Conservation (phyloP, 2,329 filamentous ascomycete species). For the Fusarium vanettenii region DNA sequence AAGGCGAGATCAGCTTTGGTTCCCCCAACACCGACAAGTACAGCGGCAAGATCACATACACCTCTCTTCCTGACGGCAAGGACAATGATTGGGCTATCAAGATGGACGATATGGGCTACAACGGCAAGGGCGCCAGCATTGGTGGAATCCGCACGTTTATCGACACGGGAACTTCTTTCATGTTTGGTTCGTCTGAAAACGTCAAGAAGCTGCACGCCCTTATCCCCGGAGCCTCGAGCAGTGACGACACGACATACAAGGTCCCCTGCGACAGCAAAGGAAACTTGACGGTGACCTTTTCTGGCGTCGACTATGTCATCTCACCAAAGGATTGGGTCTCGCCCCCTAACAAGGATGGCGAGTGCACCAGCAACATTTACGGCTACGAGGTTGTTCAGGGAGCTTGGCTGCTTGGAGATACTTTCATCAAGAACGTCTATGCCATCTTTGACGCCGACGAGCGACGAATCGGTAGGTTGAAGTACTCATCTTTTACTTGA, state of each 20-base stretch:
- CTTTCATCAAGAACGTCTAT: slow-evolving; percentile 92
- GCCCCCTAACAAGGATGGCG: slow-evolving; percentile 54
- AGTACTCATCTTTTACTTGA: rapidly evolving
- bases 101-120: slow-evolving; percentile 72
- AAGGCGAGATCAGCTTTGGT: slow-evolving; percentile 84
- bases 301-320: slow-evolving; percentile 73
- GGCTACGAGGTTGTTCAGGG: slow-evolving; percentile 74
- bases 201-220: slow-evolving; percentile 74
- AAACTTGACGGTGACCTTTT: slow-evolving; percentile 74
- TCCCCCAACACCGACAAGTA: slow-evolving; percentile 74
- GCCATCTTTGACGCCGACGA: slow-evolving; percentile 83
- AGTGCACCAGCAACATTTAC: slow-evolving; percentile 79
- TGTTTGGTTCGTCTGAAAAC: slow-evolving; percentile 76
- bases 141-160: slow-evolving; percentile 74
- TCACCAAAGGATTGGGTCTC: slow-evolving; percentile 78
- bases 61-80: slow-evolving; percentile 56
- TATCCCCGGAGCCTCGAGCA: slow-evolving; percentile 70
- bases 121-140: slow-evolving; percentile 68
- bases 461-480: slow-evolving; percentile 67
- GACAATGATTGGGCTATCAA: slow-evolving; percentile 78
- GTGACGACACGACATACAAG: slow-evolving; percentile 71
- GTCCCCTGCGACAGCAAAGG: slow-evolving; percentile 78
- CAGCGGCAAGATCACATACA: slow-evolving; percentile 76
- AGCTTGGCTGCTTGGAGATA: slow-evolving; percentile 85
- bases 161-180: slow-evolving; percentile 85